Conservation (phyloP, 345 rosid genomes). For the Bruguiera gymnorhiza region DNA sequence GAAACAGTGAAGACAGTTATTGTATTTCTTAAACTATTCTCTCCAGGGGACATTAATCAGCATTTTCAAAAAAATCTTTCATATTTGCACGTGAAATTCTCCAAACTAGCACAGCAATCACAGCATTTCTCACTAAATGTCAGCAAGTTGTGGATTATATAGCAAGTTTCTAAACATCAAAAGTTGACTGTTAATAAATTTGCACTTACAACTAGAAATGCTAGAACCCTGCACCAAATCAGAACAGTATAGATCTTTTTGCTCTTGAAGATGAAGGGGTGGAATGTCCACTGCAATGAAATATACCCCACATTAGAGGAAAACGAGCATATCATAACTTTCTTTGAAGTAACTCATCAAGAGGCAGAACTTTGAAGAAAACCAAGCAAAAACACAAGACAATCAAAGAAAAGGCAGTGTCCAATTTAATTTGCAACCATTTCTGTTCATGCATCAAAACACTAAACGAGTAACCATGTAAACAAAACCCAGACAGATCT, state of each 20-base stretch:
- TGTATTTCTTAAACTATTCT: no score
- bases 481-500: neutral
- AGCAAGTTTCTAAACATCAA: neutral
- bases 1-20: no score
- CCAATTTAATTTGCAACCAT: neutral
- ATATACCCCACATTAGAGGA: slow-evolving; percentile 7
- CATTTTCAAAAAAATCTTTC: no score
- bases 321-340: neutral
- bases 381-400: no score
- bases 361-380: no score
- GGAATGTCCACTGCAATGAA: slow-evolving; percentile 91
- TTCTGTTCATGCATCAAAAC: neutral
- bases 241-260: slow-evolving; percentile 95
- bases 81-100: no score
- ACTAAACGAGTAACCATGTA: neutral
- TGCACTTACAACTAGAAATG: slow-evolving; percentile 88
- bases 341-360: neutral
- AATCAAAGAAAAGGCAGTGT: no score
- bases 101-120: no score
- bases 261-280: slow-evolving; percentile 91
- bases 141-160: no score
- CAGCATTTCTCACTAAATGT: no score
- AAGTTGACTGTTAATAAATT: neutral
- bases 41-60: no score
- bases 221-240: slow-evolving; percentile 95